These are phyloP conservation scores for Ceratocystis ficicola DNA, from an alignment of 2,329 filamentous ascomycete species.

Conservation along the genomic window DNA sequence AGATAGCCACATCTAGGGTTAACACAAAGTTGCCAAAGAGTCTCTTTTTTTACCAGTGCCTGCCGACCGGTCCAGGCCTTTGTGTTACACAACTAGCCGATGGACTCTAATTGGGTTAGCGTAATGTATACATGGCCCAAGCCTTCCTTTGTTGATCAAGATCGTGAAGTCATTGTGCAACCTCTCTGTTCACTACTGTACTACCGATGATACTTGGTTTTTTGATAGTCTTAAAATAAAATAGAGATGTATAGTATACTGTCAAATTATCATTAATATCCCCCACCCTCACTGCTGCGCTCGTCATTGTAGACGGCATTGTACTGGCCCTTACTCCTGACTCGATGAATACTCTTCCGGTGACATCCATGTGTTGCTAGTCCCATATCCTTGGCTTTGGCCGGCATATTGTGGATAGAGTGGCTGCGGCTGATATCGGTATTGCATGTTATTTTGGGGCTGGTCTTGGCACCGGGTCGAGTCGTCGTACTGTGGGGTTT, in stretches of 20 bases:
- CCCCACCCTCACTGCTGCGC: not conserved
- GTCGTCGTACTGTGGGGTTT: not conserved
- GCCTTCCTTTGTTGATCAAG: too few species aligned
- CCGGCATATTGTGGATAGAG: not conserved
- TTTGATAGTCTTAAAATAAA: too few species aligned
- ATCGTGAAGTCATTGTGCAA: too few species aligned
- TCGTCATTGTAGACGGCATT: not conserved
- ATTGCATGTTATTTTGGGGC: not conserved
- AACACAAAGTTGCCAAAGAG: too few species aligned
- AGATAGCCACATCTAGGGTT: too few species aligned
- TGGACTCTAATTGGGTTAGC: not conserved
- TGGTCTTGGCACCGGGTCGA: not conserved
- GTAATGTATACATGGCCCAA: not conserved
- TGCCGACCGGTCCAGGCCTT: too few species aligned
- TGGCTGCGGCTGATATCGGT: not conserved
- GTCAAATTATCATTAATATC: not conserved
- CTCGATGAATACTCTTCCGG: not conserved
- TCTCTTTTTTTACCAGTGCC: too few species aligned
- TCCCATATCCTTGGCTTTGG: not conserved
- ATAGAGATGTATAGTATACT: too few species aligned
- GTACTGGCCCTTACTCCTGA: not conserved
- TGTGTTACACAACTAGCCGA: too few species aligned
- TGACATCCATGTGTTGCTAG: not conserved
- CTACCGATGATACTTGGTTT: too few species aligned
- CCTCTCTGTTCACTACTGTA: too few species aligned